Percentiles rank a stretch among this genome's conserved stretches.
Conservation (phyloP, 129 eudicot species). For the Helianthus tuberosus region DNA sequence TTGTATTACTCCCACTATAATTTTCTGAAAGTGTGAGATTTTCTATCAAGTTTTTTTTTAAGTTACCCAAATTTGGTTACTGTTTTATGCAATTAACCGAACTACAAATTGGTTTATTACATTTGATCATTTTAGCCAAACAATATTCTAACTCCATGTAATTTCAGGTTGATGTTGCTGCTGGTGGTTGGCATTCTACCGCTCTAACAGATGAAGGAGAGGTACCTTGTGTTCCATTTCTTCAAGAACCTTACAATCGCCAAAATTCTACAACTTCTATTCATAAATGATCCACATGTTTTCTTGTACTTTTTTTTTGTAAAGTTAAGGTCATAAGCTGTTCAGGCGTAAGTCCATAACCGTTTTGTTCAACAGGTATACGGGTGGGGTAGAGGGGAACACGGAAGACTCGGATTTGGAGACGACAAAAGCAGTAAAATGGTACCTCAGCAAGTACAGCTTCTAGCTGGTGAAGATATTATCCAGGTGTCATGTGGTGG, state of each 20-base stretch:
- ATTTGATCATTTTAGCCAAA: not conserved
- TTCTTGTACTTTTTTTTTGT: not conserved
- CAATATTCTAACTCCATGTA: not conserved
- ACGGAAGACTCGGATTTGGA: conserved; percentile 99
- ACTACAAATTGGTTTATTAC: not conserved
- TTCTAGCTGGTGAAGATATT: conserved; percentile 83
- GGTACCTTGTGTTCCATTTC: conserved; percentile 45
- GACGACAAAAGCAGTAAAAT: conserved; percentile 99
- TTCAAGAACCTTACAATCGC: not conserved
- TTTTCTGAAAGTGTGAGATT: no score
- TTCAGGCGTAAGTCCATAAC: not conserved
- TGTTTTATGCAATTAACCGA: not conserved
- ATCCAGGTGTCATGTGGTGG: conserved; percentile 99
- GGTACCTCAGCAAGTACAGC: conserved; percentile 97
- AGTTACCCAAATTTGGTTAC: not conserved
- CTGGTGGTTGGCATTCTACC: conserved; percentile 99
- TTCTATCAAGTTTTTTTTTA: no score
- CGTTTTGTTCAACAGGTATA: conserved; percentile 57
- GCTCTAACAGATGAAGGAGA: conserved; percentile 96
- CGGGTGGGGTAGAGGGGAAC: conserved; percentile 99
- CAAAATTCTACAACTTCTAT: not conserved
- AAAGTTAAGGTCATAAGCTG: not conserved
- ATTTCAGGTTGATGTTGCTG: conserved; percentile 92
- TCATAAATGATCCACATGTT: not conserved
- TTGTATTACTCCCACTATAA: no score